These are phyloP conservation scores for Meira miltonrushii DNA, from an alignment of 1,284 basidiomycete species.

Conservation along the genomic window DNA sequence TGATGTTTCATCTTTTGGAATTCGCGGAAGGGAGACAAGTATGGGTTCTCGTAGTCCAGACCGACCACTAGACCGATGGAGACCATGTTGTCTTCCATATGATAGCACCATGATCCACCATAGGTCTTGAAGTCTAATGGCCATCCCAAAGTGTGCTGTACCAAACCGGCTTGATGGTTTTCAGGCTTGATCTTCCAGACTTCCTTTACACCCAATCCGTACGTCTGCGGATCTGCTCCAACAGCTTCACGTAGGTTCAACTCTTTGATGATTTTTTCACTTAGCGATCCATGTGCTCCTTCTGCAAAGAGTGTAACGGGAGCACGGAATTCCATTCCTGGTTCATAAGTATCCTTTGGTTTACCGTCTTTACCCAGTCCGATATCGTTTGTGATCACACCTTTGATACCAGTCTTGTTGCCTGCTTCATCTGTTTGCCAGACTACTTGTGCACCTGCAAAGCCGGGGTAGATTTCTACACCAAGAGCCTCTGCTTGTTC, in stretches of 20 bases:
- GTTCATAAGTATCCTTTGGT: constrained; percentile 85
- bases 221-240: constrained; percentile 82
- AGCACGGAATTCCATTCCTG: constrained; percentile 93
- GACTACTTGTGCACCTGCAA: constrained; percentile 79
- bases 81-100: constrained; percentile 89
- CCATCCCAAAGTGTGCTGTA: constrained; percentile 92
- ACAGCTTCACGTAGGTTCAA: constrained; percentile 68
- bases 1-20: constrained; percentile 98
- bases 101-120: constrained; percentile 90
- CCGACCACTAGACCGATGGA: constrained; percentile 88
- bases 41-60: constrained; percentile 91
- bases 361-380: constrained; percentile 74
- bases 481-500: constrained; percentile 82
- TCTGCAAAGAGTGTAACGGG: constrained; percentile 93
- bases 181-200: constrained; percentile 84
- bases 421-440: constrained; percentile 66
- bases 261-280: constrained; percentile 72
- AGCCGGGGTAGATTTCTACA: constrained; percentile 95
- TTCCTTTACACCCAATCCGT: constrained; percentile 94
- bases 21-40: constrained; percentile 84
- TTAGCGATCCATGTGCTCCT: constrained; percentile 87
- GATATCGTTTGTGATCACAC: constrained; percentile 90
- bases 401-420: constrained; percentile 61
- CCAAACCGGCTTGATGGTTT: constrained; percentile 74
- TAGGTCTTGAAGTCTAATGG: constrained; percentile 81